Percentiles rank a stretch among this genome's conserved stretches.
These are phyloP conservation scores for Sarocladium strictum DNA, from an alignment of 2,329 filamentous ascomycete species.

Conservation along the genomic window DNA sequence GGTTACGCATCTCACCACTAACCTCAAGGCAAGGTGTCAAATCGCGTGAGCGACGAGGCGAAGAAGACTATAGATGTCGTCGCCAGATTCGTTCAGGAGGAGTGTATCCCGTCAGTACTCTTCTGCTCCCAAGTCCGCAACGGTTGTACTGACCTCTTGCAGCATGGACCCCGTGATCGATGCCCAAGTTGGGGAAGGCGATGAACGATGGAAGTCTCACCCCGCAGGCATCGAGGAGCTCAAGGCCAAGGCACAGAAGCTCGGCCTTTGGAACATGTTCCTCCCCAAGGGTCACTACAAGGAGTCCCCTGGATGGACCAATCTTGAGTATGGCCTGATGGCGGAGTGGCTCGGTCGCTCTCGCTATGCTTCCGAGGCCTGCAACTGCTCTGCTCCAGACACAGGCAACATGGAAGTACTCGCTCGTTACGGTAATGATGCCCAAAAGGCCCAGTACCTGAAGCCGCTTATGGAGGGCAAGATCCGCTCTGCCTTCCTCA, in stretches of 20 bases:
- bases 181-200: conserved; percentile 72
- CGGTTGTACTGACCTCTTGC: background rate
- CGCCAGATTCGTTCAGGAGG: conserved; percentile 94
- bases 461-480: conserved; percentile 74
- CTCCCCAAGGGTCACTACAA: conserved; percentile 91
- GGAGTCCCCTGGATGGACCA: conserved; percentile 89
- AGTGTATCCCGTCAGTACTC: conserved; percentile 68
- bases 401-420: conserved; percentile 95
- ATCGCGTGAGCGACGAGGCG: conserved; percentile 74
- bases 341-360: conserved; percentile 92
- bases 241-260: conserved; percentile 72
- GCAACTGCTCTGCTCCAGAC: conserved; percentile 85
- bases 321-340: conserved; percentile 97
- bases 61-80: conserved; percentile 81
- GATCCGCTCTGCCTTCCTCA: conserved; percentile 85
- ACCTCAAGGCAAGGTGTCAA: conserved; percentile 30
- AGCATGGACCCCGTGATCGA: conserved; percentile 74
- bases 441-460: conserved; percentile 80
- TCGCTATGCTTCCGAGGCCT: conserved; percentile 73
- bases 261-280: conserved; percentile 98
- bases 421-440: conserved; percentile 82
- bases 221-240: conserved; percentile 82
- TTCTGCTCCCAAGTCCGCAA: background rate
- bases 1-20: background rate
- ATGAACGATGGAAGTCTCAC: conserved; percentile 72